Evolutionary conservation across 2,329 filamentous ascomycete species (phyloP).

Genomic region (Ophiostoma piceae): DNA sequence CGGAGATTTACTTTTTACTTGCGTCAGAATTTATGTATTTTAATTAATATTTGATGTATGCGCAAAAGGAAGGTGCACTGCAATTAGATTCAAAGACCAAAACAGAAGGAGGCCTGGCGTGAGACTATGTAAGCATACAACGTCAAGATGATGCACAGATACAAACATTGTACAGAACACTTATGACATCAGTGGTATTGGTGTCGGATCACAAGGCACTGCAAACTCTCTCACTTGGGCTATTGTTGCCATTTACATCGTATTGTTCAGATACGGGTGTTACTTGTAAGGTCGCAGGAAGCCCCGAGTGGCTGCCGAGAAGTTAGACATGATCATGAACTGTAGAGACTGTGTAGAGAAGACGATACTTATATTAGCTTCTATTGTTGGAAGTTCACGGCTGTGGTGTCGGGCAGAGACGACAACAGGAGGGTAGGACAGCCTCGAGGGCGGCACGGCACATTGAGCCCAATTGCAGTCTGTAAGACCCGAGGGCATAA

Average conservation of each 20-base stretch:
- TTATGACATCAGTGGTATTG: not conserved
- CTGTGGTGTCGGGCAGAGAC: not conserved
- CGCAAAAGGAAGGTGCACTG: too few relatives aligned
- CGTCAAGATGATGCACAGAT: not conserved
- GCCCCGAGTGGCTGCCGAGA: slow-evolving; percentile 9
- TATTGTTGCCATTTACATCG: not conserved
- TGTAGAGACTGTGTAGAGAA: not conserved
- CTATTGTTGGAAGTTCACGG: too few relatives aligned
- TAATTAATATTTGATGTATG: too few relatives aligned
- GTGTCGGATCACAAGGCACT: not conserved
- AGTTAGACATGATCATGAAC: not conserved
- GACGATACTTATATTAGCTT: too few relatives aligned
- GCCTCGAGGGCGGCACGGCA: not conserved
- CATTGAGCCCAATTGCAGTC: not conserved
- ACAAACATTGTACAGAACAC: not conserved
- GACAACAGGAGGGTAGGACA: not conserved
- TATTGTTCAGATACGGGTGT: not conserved
- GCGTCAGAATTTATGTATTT: not conserved
- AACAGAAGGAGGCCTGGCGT: not conserved
- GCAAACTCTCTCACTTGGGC: not conserved
- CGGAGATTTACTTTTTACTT: not conserved
- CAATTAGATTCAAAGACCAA: not conserved
- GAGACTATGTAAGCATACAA: not conserved
- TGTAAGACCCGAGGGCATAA: not conserved
- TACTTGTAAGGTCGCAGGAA: not conserved